Percentiles rank a stretch among this genome's conserved stretches.
Evolutionary conservation across 805 yeast genomes (phyloP).

Genomic region (Metschnikowia proteae): DNA sequence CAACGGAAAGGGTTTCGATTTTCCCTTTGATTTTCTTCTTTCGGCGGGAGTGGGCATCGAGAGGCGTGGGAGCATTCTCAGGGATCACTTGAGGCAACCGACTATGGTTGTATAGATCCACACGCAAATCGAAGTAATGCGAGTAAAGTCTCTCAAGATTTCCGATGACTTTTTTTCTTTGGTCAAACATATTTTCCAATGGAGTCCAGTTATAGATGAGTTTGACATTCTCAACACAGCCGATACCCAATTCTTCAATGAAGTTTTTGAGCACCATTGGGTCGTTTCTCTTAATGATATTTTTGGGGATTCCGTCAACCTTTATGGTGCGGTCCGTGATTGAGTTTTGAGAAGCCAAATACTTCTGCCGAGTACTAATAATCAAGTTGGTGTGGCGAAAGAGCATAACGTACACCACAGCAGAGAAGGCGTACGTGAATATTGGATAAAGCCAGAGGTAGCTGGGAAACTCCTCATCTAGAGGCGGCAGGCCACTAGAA

Average conservation of each 20-base stretch:
- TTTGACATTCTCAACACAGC: constrained; percentile 49
- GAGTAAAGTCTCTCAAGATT: constrained; percentile 43
- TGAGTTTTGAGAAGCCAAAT: constrained; percentile 56
- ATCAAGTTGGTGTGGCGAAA: constrained; percentile 47
- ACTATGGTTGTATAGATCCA: constrained; percentile 34
- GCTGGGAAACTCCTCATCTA: constrained; percentile 35
- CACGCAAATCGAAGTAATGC: constrained; percentile 38
- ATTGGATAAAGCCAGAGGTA: constrained; percentile 52
- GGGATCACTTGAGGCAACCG: constrained; percentile 34
- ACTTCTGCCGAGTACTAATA: constrained; percentile 51
- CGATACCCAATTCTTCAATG: constrained; percentile 53
- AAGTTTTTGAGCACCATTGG: constrained; percentile 44
- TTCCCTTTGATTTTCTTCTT: constrained; percentile 22
- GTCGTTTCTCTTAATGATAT: constrained; percentile 33
- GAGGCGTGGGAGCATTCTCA: constrained; percentile 10
- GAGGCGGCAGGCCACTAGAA: constrained; percentile 20
- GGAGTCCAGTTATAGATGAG: constrained; percentile 46
- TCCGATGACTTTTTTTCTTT: constrained; percentile 29
- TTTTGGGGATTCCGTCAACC: constrained; percentile 51
- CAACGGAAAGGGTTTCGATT: constrained; percentile 31
- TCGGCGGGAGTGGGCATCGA: constrained; percentile 8
- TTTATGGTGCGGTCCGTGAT: constrained; percentile 57
- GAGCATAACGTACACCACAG: constrained; percentile 42
- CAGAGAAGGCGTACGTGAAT: constrained; percentile 54
- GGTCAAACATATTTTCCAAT: constrained; percentile 35